Evolutionary conservation across 768 basidiomycete species (phyloP).

Genomic region (Tephrocybe sp.): DNA sequence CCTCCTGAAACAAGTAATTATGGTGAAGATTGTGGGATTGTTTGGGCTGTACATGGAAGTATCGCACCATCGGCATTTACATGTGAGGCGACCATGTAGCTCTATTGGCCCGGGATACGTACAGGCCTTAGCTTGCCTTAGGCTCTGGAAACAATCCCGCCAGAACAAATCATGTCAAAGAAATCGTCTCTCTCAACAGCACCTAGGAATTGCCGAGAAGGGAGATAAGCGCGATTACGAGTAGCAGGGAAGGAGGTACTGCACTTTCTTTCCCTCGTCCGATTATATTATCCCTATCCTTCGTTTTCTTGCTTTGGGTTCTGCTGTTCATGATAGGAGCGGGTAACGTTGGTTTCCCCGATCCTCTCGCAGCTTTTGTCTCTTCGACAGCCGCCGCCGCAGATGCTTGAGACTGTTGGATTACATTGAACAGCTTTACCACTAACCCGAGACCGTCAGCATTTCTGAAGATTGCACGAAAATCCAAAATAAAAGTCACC

Average conservation of each 20-base stretch:
- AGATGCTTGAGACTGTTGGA: conserved; percentile 76
- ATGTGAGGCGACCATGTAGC: neutral
- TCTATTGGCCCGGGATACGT: neutral
- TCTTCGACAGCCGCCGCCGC: conserved; percentile 53
- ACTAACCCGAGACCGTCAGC: conserved; percentile 38
- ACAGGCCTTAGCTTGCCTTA: conserved; percentile 25
- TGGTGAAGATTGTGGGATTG: neutral
- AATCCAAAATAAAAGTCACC: conserved; percentile 43
- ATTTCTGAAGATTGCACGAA: neutral
- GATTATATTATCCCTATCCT: conserved; percentile 53
- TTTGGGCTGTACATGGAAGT: neutral
- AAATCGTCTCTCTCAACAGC: conserved; percentile 71
- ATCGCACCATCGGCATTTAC: conserved; percentile 7
- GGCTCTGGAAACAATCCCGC: conserved; percentile 73
- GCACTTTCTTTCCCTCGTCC: conserved; percentile 60
- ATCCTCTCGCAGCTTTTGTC: conserved; percentile 61
- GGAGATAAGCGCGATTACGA: no score
- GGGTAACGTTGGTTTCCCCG: conserved; percentile 71
- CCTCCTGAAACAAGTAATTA: neutral
- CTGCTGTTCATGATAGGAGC: conserved; percentile 59
- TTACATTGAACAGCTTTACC: conserved; percentile 84
- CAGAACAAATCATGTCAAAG: conserved; percentile 81
- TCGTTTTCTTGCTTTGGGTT: conserved; percentile 42
- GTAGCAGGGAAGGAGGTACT: conserved; percentile 21
- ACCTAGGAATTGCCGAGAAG: conserved; percentile 32